phyloP scores from a whole-genome alignment of 805 yeast species.

The Ogataea nakhonphanomensis region DNA sequence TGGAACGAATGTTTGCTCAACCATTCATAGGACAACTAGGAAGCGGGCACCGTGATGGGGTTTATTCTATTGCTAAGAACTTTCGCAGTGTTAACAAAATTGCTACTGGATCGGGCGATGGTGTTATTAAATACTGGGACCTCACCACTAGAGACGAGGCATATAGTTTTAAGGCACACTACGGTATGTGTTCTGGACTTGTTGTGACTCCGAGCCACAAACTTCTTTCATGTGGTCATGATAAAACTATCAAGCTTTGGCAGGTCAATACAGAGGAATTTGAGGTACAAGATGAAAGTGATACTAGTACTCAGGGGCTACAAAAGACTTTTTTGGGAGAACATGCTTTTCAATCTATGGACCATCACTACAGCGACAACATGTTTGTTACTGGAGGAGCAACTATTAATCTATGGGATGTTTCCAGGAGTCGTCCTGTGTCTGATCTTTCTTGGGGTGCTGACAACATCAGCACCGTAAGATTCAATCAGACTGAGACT shows the following conservation, averaged over 20 bases:
- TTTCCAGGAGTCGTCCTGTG: conserved; percentile 70
- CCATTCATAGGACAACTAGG: conserved; percentile 97
- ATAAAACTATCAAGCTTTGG: conserved; percentile 88
- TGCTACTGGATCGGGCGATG: conserved; percentile 95
- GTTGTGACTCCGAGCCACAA: conserved; percentile 64
- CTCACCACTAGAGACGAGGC: conserved; percentile 72
- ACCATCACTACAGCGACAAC: conserved; percentile 74
- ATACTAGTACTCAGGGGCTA: conserved; percentile 47
- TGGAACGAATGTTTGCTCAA: conserved; percentile 96
- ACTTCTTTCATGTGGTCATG: conserved; percentile 81
- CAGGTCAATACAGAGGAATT: conserved; percentile 51
- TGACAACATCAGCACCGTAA: conserved; percentile 78
- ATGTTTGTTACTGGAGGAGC: conserved; percentile 92
- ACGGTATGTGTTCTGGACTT: conserved; percentile 84
- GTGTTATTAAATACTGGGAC: conserved; percentile 92
- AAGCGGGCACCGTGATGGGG: conserved; percentile 92
- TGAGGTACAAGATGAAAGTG: conserved; percentile 28
- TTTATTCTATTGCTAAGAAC: conserved; percentile 82
- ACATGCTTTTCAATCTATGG: conserved; percentile 79
- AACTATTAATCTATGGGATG: conserved; percentile 88
- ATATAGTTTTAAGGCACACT: conserved; percentile 81
- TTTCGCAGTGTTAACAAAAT: conserved; percentile 63
- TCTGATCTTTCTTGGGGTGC: conserved; percentile 93
- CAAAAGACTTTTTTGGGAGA: conserved; percentile 79
- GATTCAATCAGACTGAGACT: conserved; percentile 87